Conservation (phyloP, 2,329 filamentous ascomycete species). For the Canariomyces notabilis region DNA sequence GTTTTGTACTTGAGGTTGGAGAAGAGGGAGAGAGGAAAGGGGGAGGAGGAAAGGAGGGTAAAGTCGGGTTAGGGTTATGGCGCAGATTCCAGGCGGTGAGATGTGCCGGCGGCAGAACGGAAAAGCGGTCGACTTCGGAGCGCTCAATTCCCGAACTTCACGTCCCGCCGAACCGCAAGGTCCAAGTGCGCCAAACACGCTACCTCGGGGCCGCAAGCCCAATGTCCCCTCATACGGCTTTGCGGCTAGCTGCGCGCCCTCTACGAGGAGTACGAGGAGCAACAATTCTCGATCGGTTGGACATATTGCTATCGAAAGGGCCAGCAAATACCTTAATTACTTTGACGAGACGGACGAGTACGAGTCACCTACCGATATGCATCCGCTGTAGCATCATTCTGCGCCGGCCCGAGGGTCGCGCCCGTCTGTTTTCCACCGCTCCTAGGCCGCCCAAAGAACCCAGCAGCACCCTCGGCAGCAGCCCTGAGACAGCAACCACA, state of each 20-base stretch:
- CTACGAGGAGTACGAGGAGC: slow-evolving; percentile 12
- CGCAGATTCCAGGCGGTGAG: too few relatives aligned
- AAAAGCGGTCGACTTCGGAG: too few relatives aligned
- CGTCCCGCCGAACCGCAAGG: too few relatives aligned
- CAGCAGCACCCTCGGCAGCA: background rate
- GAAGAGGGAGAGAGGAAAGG: too few relatives aligned
- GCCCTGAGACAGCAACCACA: background rate
- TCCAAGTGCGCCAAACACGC: background rate
- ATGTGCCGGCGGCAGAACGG: too few relatives aligned
- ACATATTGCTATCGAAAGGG: background rate
- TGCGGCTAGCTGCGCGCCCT: slow-evolving; percentile 23
- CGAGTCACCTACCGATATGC: slow-evolving; percentile 29
- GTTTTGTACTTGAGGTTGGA: too few relatives aligned
- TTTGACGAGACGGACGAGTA: too few relatives aligned
- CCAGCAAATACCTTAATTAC: background rate
- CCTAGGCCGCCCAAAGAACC: slow-evolving; percentile 20
- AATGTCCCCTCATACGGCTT: slow-evolving; percentile 23
- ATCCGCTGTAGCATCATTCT: slow-evolving; percentile 25
- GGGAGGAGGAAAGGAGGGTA: too few relatives aligned
- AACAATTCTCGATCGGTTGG: slow-evolving; percentile 16
- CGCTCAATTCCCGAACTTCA: too few relatives aligned
- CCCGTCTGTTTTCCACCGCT: slow-evolving; percentile 30
- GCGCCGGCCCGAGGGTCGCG: slow-evolving; percentile 8
- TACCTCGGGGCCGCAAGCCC: slow-evolving; percentile 20
- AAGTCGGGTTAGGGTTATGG: too few relatives aligned